Evolutionary conservation across 495 filamentous ascomycete genomes (phyloP), one percentile per base, ranked within the genome.

Genomic region (Chaetomium cochliodes): DNA sequence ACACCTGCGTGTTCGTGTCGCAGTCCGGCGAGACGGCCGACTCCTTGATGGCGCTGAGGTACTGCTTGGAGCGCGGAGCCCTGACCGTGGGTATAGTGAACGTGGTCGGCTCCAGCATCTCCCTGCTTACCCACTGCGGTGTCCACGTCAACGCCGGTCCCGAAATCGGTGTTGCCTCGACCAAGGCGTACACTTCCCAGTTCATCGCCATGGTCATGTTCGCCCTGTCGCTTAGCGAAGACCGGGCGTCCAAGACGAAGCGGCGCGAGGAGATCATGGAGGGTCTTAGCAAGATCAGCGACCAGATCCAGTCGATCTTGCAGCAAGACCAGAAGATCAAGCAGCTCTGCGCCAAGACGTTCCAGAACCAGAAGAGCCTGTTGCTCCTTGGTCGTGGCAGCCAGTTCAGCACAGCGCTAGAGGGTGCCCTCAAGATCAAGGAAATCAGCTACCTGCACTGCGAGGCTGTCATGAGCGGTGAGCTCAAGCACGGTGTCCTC

Each of bases 121-220:
- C 94, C 12, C 89, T 98, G 61, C 86, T 98, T 56, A 98, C 96
- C 41, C 94, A 98, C 85, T 98, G 94, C 72, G 94, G 94, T 90
- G 94, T 98, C 47, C 94, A 98, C 83, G 96, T 98, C 79, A 98
- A 98, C 77, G 94, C 94, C 64, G 94, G 94, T 20, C 94, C 94
- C 57, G 94, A 98, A 79, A 98, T 98, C 66, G 94, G 94, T 87
- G 94, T 98, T 58, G 94, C 94, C 42, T 97, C 93, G 49, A 98
- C 94, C 73, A 98, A 98, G 82, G 94, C 94, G 13, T 98, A 98
- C 79, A 98, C 94, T 3, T 97, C 94, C 26, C 94, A 98, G 76
- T 98, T 97, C 75, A 89, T 98, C 69, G 96, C 96, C 69, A 96
- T 98, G 90, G 89, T 98, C 77, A 98, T 98, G 94, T 97, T 98